phyloP scores from a whole-genome alignment of 2,329 filamentous ascomycete species.

The Colletotrichum navitas region DNA sequence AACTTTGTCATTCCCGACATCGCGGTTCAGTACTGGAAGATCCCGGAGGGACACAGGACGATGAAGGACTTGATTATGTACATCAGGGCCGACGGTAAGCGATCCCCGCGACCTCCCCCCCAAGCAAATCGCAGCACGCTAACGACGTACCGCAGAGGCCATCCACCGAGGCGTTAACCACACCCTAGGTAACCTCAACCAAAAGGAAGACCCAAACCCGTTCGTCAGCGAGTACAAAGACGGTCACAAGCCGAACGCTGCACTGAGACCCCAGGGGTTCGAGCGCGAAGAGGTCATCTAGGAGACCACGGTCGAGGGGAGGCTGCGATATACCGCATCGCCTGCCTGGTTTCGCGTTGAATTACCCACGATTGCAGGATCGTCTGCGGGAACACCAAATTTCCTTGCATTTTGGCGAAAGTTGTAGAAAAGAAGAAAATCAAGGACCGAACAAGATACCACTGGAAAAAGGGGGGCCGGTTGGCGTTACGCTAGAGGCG shows the following conservation, averaged over 20 bases:
- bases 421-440: not conserved
- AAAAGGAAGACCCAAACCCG: slow-evolving; percentile 90
- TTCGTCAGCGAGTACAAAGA: slow-evolving; percentile 88
- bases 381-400: not conserved
- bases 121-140: not conserved
- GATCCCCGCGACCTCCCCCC: not conserved
- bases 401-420: slow-evolving; percentile 7
- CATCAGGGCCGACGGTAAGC: slow-evolving; percentile 76
- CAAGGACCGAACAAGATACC: slow-evolving; percentile 36
- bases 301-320: slow-evolving; percentile 4
- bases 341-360: not conserved
- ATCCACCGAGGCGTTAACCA: slow-evolving; percentile 97
- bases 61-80: slow-evolving; percentile 92
- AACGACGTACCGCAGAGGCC: slow-evolving; percentile 68
- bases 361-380: not conserved
- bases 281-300: slow-evolving; percentile 85
- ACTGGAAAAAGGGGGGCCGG: slow-evolving; percentile 22
- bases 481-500: slow-evolving; percentile 32
- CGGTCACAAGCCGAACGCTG: slow-evolving; percentile 74
- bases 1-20: slow-evolving; percentile 87
- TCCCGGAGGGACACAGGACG: slow-evolving; percentile 84
- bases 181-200: slow-evolving; percentile 88
- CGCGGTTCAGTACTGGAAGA: slow-evolving; percentile 92
- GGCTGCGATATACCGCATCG: not conserved
- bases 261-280: slow-evolving; percentile 78